Conservation (phyloP, 78 protist genomes). For the Goniomonas avonlea region DNA sequence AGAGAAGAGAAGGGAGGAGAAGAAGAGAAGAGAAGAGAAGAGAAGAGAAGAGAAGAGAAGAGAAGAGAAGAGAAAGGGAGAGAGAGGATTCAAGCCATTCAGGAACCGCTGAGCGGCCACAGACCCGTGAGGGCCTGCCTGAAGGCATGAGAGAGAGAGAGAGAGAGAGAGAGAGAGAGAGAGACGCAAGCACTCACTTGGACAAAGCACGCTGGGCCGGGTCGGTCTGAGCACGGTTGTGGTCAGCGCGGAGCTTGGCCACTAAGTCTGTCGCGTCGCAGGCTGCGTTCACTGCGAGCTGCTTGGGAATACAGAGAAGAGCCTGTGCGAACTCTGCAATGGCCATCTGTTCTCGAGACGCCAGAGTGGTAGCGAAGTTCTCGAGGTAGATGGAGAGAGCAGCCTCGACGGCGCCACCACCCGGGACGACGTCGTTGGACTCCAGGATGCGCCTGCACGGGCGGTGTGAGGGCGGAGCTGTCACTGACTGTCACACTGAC, state of each 20-base stretch:
- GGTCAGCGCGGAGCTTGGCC: slow-evolving; percentile 87
- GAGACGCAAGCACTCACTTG: not conserved
- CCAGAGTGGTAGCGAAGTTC: slow-evolving; percentile 75
- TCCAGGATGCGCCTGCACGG: slow-evolving; percentile 15
- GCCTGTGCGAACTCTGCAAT: slow-evolving; percentile 95
- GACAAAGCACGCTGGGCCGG: slow-evolving; percentile 14
- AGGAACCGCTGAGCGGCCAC: too few species aligned
- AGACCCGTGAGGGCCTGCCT: too few species aligned
- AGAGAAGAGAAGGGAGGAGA: too few species aligned
- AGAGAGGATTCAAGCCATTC: too few species aligned
- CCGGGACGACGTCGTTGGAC: slow-evolving; percentile 40
- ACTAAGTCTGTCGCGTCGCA: slow-evolving; percentile 95
- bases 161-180: not conserved
- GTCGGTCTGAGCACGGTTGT: slow-evolving; percentile 78
- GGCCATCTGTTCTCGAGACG: slow-evolving; percentile 72
- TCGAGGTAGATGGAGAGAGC: slow-evolving; percentile 94
- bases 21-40: not conserved
- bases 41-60: not conserved
- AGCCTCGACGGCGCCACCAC: slow-evolving; percentile 96
- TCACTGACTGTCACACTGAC: too few species aligned
- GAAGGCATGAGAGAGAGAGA: too few species aligned
- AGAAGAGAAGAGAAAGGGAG: not conserved
- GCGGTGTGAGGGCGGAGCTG: too few species aligned
- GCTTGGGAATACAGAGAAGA: slow-evolving; percentile 94
- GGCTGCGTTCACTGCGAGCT: slow-evolving; percentile 93